Evolutionary conservation across 495 filamentous ascomycete species (phyloP), one percentile per base, ranked within the genome.

Genomic region (Penicillium mononematosum): DNA sequence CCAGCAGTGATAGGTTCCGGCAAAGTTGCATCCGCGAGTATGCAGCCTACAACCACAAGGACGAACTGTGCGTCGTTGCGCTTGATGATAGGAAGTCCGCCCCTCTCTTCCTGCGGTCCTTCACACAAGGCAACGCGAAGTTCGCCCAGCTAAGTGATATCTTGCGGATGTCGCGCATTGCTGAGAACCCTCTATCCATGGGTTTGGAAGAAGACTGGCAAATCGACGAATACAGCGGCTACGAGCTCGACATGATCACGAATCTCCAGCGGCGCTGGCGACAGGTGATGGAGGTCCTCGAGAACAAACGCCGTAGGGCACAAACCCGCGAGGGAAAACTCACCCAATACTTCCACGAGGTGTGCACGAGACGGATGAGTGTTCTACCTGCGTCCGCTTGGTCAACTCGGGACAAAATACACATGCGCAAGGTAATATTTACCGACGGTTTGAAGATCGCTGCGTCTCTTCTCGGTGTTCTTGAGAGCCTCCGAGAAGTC

Each of bases 251-350:
- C 3, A 41, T 39, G n/a, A 47, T 62, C 36, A 32, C n/a, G 0
- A 54, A 45, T n/a, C 49, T 62, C 20, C 59, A 62, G 27, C 16
- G 50, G 3, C 50, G 55, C 17, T 62, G 59, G 59, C 42, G 55
- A 22, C 25, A 38, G 8, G 39, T 62, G 19, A 39, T 58, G 29
- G 36, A 39, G 6, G 14, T 25, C 16, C 20, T 54, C 9, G 20
- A 44, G 17, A 32, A 50, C 4, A 48, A 45, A 10, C 55, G 59
- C 16, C 19, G 29, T 17, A 17, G 25, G 16, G 22, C 16, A 29
- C 27, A 45, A 38, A 39, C 54, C 1, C 22, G 9, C 19, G 38
- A 58, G 10, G 50, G 55, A 4, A 45, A 62, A 24, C 17, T 55
- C 3, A 38, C 43, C 24, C 19, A 43, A 11, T 17, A 12, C 4